Conservation (phyloP, 208 protist species). For the Leishmania guyanensis region DNA sequence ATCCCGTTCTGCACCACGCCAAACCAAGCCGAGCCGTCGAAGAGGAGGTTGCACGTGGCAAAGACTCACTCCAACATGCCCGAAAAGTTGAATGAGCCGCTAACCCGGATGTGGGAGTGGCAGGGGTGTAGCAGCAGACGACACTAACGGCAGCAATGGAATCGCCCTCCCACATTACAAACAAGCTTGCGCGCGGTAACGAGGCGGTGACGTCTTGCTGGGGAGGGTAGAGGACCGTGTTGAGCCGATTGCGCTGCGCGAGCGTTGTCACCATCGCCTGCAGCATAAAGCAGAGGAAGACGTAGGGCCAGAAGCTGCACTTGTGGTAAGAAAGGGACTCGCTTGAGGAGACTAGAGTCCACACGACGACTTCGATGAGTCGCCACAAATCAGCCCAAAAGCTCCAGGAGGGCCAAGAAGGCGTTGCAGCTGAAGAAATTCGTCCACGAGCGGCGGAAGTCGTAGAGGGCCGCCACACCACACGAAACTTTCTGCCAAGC, state of each 20-base stretch:
- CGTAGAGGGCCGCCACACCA: conserved; percentile 50
- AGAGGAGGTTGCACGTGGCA: conserved; percentile 61
- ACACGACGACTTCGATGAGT: conserved; percentile 45
- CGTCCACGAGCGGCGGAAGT: conserved; percentile 23
- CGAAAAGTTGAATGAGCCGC: conserved; percentile 64
- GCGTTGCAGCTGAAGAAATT: conserved; percentile 51
- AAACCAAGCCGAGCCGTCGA: conserved; percentile 63
- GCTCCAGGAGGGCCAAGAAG: conserved; percentile 47
- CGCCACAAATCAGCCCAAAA: conserved; percentile 59
- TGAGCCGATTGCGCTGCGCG: conserved; percentile 53
- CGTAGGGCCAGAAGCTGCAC: conserved; percentile 58
- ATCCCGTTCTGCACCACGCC: conserved; percentile 65
- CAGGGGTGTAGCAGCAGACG: conserved; percentile 50
- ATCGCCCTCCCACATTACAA: too few relatives aligned
- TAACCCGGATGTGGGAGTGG: conserved; percentile 60
- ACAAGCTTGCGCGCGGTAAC: too few relatives aligned
- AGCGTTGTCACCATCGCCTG: conserved; percentile 45
- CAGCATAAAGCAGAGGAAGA: conserved; percentile 58
- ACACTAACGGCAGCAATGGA: conserved; percentile 32
- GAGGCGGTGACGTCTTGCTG: conserved; percentile 46
- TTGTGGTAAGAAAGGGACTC: conserved; percentile 70
- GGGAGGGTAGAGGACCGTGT: conserved; percentile 59
- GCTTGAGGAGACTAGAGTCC: conserved; percentile 64
- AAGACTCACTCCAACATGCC: conserved; percentile 81
- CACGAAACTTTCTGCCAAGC: conserved; percentile 61